A percentile compares a stretch with the other conserved stretches of the same genome.
These are phyloP conservation scores for Scheffersomyces parashehatae DNA, from an alignment of 1,139 yeast genomes.

Conservation along the genomic window DNA sequence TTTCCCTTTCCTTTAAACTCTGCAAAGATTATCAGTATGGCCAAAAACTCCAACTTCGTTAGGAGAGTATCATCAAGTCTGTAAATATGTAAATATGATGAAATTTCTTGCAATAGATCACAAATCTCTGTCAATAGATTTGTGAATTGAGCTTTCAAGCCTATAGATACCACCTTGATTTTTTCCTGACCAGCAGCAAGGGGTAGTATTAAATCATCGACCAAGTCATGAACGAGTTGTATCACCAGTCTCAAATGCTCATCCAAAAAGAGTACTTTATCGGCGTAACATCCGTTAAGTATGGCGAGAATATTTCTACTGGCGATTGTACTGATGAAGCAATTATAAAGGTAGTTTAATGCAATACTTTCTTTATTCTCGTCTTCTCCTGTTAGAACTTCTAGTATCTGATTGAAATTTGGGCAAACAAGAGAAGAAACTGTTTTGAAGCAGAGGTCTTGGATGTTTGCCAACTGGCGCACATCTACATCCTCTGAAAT, in stretches of 20 bases:
- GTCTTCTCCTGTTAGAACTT: neutral
- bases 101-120: neutral
- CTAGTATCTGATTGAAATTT: neutral
- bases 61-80: constrained; percentile 19
- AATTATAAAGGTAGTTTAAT: constrained; percentile 1
- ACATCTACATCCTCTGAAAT: constrained; percentile 6
- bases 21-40: constrained; percentile 38
- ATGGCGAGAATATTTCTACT: constrained; percentile 42
- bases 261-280: constrained; percentile 47
- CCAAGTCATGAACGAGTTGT: constrained; percentile 33
- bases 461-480: constrained; percentile 6
- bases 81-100: constrained; percentile 3
- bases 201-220: constrained; percentile 37
- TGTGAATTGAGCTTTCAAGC: constrained; percentile 5
- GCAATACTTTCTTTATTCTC: neutral
- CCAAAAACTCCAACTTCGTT: constrained; percentile 53
- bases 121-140: constrained; percentile 5
- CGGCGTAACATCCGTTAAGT: constrained; percentile 38
- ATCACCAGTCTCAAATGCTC: constrained; percentile 41
- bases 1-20: constrained; percentile 22
- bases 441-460: constrained; percentile 7
- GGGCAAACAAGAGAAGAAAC: constrained; percentile 1
- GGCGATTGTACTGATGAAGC: constrained; percentile 32
- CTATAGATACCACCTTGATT: neutral
- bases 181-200: neutral